Base-by-base conservation (phyloP, 2,329 filamentous ascomycete genomes). In the Lachnellula subtilissima region DNA sequence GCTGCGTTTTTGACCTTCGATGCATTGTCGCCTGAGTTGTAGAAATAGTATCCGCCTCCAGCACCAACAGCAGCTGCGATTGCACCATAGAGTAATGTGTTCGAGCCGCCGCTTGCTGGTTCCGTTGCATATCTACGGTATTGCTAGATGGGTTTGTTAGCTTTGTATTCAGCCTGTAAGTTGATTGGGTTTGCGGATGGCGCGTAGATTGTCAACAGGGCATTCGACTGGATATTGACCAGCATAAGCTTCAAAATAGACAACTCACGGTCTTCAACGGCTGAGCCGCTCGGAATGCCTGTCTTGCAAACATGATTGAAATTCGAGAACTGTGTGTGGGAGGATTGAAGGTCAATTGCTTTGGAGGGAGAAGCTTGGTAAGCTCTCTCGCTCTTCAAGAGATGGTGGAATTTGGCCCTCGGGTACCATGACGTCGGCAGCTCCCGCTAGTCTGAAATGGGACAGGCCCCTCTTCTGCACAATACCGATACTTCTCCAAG, bases 41-140 rank as follows among this genome's bases (percentile, higher is more conserved):
- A 70, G 60, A 78, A 74, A 72, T 80, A 85, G 73, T 80, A 86
- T 71, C 78, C 42, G n/a, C 42, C 80, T 36, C 74, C 80, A 35
- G 75, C 80, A 57, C 82, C 87, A 19, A 83, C 75, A 56, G 76
- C 82, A 51, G 77, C 81, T 39, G 79, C 85, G 48, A 81, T 77
- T 55, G 78, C 85, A 40, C 78, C 78, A 70, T 85, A 86, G 61
- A 91, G 71, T 39, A 84, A 70, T 40, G 80, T 72, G 68, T 82
- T 85, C 69, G 78, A 81, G 60, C 80, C 75, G 73, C 55, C 61
- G 63, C 54, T 72, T 58, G 69, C 58, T 43, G 71, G 55, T 66
- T 84, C 79, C 62, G 89, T 88, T 55, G 92, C 89, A 74, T 96
- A 97, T 68, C 80, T 79, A 70, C 85, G 84, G 70, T 84, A 77